phyloP scores from a whole-genome alignment of 192 early-diverging fungal species.

The Thoreauomyces humboldtii region DNA sequence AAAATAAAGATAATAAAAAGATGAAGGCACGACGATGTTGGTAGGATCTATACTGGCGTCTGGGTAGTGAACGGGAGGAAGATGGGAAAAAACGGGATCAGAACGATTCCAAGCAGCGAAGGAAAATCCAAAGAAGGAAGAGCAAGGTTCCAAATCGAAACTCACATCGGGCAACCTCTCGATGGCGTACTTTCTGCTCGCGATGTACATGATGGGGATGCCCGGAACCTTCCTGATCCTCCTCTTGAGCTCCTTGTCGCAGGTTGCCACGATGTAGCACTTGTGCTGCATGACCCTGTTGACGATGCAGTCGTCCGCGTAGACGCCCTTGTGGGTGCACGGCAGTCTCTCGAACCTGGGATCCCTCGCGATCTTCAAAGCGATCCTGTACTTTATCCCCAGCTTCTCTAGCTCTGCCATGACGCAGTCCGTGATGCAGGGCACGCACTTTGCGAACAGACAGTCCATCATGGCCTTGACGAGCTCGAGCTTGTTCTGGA shows the following conservation, averaged over 20 bases:
- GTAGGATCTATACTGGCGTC: too few relatives aligned
- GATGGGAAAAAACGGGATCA: too few relatives aligned
- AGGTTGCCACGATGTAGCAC: constrained; percentile 98
- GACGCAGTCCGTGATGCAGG: constrained; percentile 98
- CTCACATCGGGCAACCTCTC: constrained; percentile 85
- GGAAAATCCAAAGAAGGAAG: not conserved
- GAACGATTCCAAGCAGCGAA: too few relatives aligned
- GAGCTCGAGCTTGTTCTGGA: constrained; percentile 97
- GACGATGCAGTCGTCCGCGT: constrained; percentile 99
- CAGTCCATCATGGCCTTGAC: constrained; percentile 99
- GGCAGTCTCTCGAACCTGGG: constrained; percentile 95
- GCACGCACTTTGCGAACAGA: constrained; percentile 96
- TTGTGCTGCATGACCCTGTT: constrained; percentile 86
- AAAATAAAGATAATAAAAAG: too few relatives aligned
- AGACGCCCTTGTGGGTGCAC: constrained; percentile 96
- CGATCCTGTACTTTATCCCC: constrained; percentile 93
- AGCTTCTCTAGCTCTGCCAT: constrained; percentile 98
- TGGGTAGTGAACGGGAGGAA: too few relatives aligned
- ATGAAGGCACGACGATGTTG: too few relatives aligned
- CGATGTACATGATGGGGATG: constrained; percentile 97
- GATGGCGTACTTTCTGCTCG: constrained; percentile 84
- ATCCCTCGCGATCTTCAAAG: constrained; percentile 88
- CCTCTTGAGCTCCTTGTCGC: constrained; percentile 93
- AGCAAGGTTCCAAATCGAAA: too few relatives aligned
- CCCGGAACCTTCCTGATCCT: constrained; percentile 94